Base-by-base conservation (phyloP, 1,284 basidiomycete species). In the Leccinum brunneo-olivaceum region DNA sequence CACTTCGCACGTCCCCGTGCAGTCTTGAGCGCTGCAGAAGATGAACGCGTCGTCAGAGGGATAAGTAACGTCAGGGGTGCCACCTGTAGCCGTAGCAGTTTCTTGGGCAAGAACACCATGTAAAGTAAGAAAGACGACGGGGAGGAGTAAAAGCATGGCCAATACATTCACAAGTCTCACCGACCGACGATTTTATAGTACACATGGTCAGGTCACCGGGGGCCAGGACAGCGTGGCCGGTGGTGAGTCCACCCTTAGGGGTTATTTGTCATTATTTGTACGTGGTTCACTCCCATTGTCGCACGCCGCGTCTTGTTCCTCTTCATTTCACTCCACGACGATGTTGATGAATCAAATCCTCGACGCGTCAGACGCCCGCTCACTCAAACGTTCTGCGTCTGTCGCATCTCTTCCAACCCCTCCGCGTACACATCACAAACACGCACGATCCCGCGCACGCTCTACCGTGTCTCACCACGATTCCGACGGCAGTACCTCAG, bases 341-440 rank as follows among this genome's bases (percentile, higher is more conserved):
- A 64, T 61, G 62, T 63, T 64, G 53, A 61, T 61, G 53, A 61
- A 59, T 27, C 55, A 52, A n/a, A 21, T 59, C 12, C 61, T 64
- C 44, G 61, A 63, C 46, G 53, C 61, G 35, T 62, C 57, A 11
- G 34, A 45, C 24, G 21, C 50, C 12, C 52, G 41, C 11, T 41
- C 50, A 4, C 50, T 66, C 35, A 67, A 66, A 50, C 63, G 66
- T 8, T 67, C 64, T 10, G 56, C 60, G 18, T 66, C 66, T 19
- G 56, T 62, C 35, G 64, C 56, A 28, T 68, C 65, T 1, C 65
- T 66, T 19, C 64, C 64, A 39, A 66, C 64, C 0, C 66, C 66
- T 24, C 64, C 64, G 0, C 63, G 63, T 12, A 68, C 64, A 7
- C 55, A 43, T 5, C 58, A 57, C 43, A 68, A 59, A 43, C 62